Evolutionary conservation across 495 filamentous ascomycete genomes (phyloP).

Genomic region (Neurospora sp.): DNA sequence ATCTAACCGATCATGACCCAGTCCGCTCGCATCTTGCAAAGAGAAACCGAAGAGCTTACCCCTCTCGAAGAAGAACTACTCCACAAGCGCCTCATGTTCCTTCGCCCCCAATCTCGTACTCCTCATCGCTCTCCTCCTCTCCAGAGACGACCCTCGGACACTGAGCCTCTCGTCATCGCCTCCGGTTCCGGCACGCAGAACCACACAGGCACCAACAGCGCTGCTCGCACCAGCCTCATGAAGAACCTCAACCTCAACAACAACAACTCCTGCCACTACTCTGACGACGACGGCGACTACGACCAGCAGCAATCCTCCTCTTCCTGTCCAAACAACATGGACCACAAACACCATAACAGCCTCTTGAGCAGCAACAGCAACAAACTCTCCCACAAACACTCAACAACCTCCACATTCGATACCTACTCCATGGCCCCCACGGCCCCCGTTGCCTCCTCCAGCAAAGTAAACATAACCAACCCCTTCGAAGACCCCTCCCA

Average conservation of each 20-base stretch:
- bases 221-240: neutral
- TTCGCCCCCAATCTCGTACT: neutral
- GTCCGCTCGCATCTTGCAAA: neutral
- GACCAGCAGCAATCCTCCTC: neutral
- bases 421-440: neutral
- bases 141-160: neutral
- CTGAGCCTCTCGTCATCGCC: neutral
- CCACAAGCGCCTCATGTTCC: neutral
- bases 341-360: neutral
- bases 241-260: neutral
- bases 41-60: neutral
- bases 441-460: neutral
- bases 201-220: neutral
- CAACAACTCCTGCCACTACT: neutral
- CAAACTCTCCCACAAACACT: neutral
- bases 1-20: neutral
- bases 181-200: neutral
- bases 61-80: neutral
- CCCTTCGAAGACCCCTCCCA: neutral
- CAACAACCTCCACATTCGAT: neutral
- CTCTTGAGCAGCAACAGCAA: neutral
- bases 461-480: neutral
- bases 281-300: neutral
- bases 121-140: neutral
- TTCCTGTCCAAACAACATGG: neutral